Evolutionary conservation across 1,139 yeast genomes (phyloP), one percentile per base, ranked within the genome.

Genomic region (Geotrichum candidum): DNA sequence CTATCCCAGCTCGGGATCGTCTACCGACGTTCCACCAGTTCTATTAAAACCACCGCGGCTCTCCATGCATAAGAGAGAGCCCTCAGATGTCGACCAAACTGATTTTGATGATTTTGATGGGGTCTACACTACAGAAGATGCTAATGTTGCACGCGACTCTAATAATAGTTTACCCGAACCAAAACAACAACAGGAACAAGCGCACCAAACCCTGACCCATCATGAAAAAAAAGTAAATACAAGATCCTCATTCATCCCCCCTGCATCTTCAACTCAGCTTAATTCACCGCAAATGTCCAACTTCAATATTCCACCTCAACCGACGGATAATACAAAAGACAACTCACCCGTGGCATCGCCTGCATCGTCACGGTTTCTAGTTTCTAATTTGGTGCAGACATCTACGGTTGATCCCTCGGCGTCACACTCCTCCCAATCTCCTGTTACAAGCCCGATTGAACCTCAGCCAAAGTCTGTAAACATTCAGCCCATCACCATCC

Each of bases 61-160:
- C 18, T 51, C 58, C 6, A 31, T 15, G 13, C 45, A 55, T 15
- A 59, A 55, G 13, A 55, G 54, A 7, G 46, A n/a, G 6, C 53
- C 58, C 15, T 51, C 51, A 7, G 58, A 55, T 18, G 51, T 51
- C 38, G 29, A 54, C 18, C 11, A 10, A 18, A 38, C 23, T 38
- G 58, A 52, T 13, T 59, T 59, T 51, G 58, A 53, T 31, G 45
- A 51, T 13, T 59, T 59, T 55, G 61, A 59, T 33, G 61, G 61
- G 15, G 58, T 55, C 51, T 59, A 48, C 23, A 33, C 38, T 18
- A 10, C 45, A 6, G 41, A 48, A 18, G 57, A 55, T 9, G 45
- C 18, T 41, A 51, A 31, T 51, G 54, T 25, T 29, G 31, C 18
- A 48, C 33, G 15, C 3, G n/a, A n/a, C 13, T 18, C 46, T 38